Evolutionary conservation across 2,329 filamentous ascomycete species (phyloP).

Genomic region (Penicillium sp.): DNA sequence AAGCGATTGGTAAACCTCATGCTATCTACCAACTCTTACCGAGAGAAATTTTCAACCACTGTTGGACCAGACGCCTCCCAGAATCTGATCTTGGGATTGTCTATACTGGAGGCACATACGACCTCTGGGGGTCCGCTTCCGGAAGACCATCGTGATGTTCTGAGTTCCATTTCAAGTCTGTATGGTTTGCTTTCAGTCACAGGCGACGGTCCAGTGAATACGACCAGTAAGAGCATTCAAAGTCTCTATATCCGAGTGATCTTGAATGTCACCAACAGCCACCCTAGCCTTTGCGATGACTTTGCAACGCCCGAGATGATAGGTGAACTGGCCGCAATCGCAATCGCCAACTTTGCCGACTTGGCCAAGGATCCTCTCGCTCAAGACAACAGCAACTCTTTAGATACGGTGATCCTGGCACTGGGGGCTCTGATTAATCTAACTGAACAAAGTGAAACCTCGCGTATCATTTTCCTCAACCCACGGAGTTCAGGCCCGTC

Average conservation of each 20-base stretch:
- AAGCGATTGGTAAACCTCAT: constrained; percentile 32
- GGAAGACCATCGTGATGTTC: constrained; percentile 25
- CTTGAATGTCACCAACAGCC: constrained; percentile 84
- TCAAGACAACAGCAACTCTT: constrained; percentile 52
- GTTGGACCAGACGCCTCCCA: constrained; percentile 19
- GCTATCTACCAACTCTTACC: constrained; percentile 10
- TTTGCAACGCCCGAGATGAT: constrained; percentile 56
- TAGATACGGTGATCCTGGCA: constrained; percentile 74
- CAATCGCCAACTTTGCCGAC: constrained; percentile 34
- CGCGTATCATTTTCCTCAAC: constrained; percentile 53
- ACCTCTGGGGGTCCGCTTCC: constrained; percentile 28
- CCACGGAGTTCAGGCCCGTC: constrained; percentile 36
- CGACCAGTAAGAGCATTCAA: constrained; percentile 28
- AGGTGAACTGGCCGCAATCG: constrained; percentile 36
- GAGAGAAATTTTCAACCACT: neutral
- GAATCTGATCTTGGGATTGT: constrained; percentile 30
- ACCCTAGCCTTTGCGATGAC: constrained; percentile 63
- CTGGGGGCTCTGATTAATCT: constrained; percentile 86
- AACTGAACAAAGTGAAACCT: constrained; percentile 70
- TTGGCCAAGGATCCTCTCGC: constrained; percentile 28
- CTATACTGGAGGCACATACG: constrained; percentile 41
- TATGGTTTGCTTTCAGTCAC: constrained; percentile 41
- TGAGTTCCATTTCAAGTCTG: constrained; percentile 33
- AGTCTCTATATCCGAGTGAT: constrained; percentile 64
- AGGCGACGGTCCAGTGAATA: constrained; percentile 8